Conservation (phyloP, 208 protist genomes). For the Leishmania lainsoni region DNA sequence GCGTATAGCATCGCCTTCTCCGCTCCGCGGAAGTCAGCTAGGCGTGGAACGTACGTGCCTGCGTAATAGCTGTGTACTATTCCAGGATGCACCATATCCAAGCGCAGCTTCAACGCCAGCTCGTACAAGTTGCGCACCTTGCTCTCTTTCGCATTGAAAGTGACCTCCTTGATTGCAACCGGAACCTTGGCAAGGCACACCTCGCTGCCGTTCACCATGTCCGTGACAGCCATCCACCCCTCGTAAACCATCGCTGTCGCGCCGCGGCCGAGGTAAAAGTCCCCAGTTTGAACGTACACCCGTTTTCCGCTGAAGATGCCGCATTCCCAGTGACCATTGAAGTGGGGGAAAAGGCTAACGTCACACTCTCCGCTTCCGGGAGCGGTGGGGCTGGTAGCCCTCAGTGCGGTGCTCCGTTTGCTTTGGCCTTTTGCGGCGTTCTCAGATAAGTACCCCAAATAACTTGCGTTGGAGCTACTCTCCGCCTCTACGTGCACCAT, state of each 20-base stretch:
- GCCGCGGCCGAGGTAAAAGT: slow-evolving; percentile 21
- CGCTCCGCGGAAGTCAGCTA: background rate
- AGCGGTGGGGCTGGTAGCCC: background rate
- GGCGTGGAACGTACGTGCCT: slow-evolving; percentile 11
- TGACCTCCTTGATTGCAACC: slow-evolving; percentile 26
- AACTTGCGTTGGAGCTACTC: slow-evolving; percentile 1
- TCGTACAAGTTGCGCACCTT: slow-evolving; percentile 15
- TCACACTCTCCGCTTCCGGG: background rate
- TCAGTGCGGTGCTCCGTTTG: background rate
- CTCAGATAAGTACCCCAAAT: background rate
- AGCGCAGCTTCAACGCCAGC: slow-evolving; percentile 14
- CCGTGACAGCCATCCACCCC: slow-evolving; percentile 20
- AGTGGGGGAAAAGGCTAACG: slow-evolving; percentile 9
- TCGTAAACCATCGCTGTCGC: slow-evolving; percentile 19
- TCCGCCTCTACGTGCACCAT: slow-evolving; percentile 13
- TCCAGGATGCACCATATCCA: slow-evolving; percentile 21
- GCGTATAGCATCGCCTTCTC: slow-evolving; percentile 9
- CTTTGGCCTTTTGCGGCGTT: background rate
- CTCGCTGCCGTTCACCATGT: slow-evolving; percentile 12
- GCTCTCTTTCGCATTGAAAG: slow-evolving; percentile 21
- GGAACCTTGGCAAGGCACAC: slow-evolving; percentile 14
- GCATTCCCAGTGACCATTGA: slow-evolving; percentile 27
- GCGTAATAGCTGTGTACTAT: slow-evolving; percentile 24
- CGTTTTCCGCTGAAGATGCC: slow-evolving; percentile 28
- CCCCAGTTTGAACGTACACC: slow-evolving; percentile 17